Percentiles rank a stretch among this genome's conserved stretches.
phyloP scores from a whole-genome alignment of 306 rosid species.

The Glycine tomentella region DNA sequence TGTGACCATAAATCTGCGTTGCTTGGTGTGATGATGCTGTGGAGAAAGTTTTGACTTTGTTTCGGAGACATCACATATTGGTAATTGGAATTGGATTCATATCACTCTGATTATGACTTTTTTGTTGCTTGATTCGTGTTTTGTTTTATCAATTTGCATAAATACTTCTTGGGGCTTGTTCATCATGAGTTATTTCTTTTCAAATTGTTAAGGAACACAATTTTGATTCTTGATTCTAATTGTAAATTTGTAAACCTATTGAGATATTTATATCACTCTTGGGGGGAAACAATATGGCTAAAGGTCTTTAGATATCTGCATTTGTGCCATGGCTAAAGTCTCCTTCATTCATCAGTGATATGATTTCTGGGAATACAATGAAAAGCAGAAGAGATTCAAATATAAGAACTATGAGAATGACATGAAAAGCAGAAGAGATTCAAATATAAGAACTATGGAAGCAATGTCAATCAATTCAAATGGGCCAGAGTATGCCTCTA shows the following conservation, averaged over 20 bases:
- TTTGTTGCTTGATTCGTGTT: neutral
- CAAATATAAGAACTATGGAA: slow-evolving; percentile 44
- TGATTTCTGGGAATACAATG: no score
- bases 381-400: no score
- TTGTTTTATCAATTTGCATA: neutral
- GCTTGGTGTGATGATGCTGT: no score
- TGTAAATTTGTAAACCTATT: no score
- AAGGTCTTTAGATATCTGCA: neutral
- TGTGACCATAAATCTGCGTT: slow-evolving; percentile 23
- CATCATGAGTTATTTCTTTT: no score
- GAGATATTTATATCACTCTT: no score
- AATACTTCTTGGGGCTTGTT: slow-evolving; percentile 3
- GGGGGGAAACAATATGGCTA: no score
- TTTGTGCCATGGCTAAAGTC: neutral
- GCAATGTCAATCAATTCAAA: slow-evolving; percentile 36
- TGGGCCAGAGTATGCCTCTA: slow-evolving; percentile 40
- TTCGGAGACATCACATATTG: neutral
- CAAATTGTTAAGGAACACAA: neutral
- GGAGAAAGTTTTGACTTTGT: neutral
- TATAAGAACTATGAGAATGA: no score
- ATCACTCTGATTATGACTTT: neutral
- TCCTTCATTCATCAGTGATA: slow-evolving; percentile 2
- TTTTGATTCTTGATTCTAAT: neutral
- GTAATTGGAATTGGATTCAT: slow-evolving; percentile 12
- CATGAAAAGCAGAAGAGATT: slow-evolving; percentile 43